These are phyloP conservation scores for Acanthamoeba lenticulata DNA, from an alignment of 208 protist species.

Conservation along the genomic window DNA sequence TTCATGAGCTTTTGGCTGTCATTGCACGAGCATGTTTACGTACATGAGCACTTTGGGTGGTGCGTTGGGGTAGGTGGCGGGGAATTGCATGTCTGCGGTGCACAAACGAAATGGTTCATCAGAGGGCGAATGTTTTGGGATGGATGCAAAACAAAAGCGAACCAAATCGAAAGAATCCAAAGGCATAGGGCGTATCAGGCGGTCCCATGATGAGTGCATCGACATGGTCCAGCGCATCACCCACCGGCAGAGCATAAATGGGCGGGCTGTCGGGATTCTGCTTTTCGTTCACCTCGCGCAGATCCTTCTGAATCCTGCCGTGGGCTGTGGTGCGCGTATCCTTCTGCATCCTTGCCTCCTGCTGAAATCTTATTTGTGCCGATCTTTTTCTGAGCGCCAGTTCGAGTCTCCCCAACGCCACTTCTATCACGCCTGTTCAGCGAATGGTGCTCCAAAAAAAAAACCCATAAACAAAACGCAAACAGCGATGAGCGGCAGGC, in stretches of 20 bases:
- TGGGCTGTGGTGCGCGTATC: slow-evolving; percentile 62
- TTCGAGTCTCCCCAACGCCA: too few species aligned
- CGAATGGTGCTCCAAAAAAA: too few species aligned
- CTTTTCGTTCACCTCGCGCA: slow-evolving; percentile 68
- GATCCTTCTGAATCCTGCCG: slow-evolving; percentile 65
- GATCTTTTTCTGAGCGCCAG: too few species aligned
- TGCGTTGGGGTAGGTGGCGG: slow-evolving; percentile 65
- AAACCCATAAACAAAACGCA: too few species aligned
- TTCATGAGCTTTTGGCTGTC: neutral
- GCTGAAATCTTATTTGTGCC: neutral
- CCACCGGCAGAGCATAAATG: slow-evolving; percentile 58
- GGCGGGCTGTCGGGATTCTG: slow-evolving; percentile 44
- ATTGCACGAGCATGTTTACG: neutral
- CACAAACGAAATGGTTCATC: neutral
- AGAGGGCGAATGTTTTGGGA: neutral
- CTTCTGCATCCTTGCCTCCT: slow-evolving; percentile 58
- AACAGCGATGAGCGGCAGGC: too few species aligned
- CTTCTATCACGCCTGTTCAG: too few species aligned
- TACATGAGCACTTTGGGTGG: slow-evolving; percentile 70
- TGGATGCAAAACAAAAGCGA: too few species aligned
- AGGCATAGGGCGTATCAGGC: slow-evolving; percentile 68
- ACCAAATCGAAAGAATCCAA: slow-evolving; percentile 77
- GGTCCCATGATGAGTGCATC: slow-evolving; percentile 73
- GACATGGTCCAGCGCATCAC: slow-evolving; percentile 54
- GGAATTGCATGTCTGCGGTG: slow-evolving; percentile 70